These are phyloP conservation scores for Tephrocybe sp. DNA, from an alignment of 768 basidiomycete genomes.

Conservation along the genomic window DNA sequence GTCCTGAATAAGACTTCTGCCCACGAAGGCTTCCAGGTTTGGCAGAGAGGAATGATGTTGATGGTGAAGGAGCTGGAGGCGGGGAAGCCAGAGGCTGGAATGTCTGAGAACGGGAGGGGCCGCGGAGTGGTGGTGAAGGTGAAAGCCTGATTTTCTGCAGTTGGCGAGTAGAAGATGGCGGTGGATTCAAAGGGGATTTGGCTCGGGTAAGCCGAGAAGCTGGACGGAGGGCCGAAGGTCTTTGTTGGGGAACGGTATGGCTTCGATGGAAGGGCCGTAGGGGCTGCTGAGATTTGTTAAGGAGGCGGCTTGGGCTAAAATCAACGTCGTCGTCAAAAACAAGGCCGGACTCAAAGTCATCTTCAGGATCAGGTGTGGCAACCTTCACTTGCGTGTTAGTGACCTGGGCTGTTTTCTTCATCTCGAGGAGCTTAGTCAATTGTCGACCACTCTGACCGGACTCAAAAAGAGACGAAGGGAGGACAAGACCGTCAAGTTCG, in stretches of 20 bases:
- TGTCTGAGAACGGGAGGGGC: constrained; percentile 57
- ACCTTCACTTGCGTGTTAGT: constrained; percentile 41
- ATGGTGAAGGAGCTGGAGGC: constrained; percentile 46
- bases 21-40: constrained; percentile 78
- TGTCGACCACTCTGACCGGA: constrained; percentile 59
- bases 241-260: constrained; percentile 57
- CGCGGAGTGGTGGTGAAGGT: constrained; percentile 66
- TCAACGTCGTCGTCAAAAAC: constrained; percentile 83
- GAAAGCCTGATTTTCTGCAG: constrained; percentile 67
- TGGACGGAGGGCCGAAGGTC: constrained; percentile 53
- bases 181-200: constrained; percentile 72
- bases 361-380: constrained; percentile 67
- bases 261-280: constrained; percentile 51
- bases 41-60: constrained; percentile 58
- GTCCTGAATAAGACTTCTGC: constrained; percentile 82
- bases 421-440: constrained; percentile 50
- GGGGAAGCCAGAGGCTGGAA: constrained; percentile 57
- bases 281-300: constrained; percentile 46
- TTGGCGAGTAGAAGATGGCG: constrained; percentile 68
- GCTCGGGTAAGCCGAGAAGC: constrained; percentile 67
- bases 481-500: constrained; percentile 78
- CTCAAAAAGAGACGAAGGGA: constrained; percentile 76
- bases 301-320: constrained; percentile 75
- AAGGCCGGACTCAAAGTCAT: constrained; percentile 85
- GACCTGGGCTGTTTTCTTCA: constrained; percentile 54